A percentile compares a stretch with the other conserved stretches of the same genome.
These are phyloP conservation scores for Phaeosphaeriaceae sp. DNA, from an alignment of 2,329 filamentous ascomycete species.

Conservation along the genomic window DNA sequence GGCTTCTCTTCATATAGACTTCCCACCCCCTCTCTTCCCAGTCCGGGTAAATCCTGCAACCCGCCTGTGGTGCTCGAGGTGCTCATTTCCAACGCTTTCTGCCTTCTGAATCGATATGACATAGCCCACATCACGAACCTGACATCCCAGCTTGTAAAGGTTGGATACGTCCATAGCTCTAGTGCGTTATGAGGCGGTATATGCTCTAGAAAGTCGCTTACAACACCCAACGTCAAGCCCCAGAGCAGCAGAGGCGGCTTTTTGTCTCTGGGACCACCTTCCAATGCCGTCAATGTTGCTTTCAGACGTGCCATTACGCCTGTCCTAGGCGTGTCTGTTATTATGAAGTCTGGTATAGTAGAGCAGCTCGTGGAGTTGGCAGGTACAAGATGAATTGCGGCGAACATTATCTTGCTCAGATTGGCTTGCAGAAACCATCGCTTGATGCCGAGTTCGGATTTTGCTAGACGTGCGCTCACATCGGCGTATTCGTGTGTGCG, in stretches of 20 bases:
- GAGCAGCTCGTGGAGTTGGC: slow-evolving; percentile 66
- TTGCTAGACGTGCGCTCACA: slow-evolving; percentile 66
- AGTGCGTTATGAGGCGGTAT: slow-evolving; percentile 69
- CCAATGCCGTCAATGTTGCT: slow-evolving; percentile 22
- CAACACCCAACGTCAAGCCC: slow-evolving; percentile 71
- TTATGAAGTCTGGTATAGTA: slow-evolving; percentile 59
- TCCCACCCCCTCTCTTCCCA: slow-evolving; percentile 29
- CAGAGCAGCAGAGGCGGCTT: slow-evolving; percentile 66
- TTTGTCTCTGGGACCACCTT: slow-evolving; percentile 39
- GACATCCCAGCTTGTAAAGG: slow-evolving; percentile 69
- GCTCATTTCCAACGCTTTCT: slow-evolving; percentile 41
- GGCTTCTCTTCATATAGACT: slow-evolving; percentile 38
- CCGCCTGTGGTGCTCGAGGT: slow-evolving; percentile 9
- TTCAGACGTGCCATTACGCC: slow-evolving; percentile 17
- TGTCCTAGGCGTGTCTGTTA: slow-evolving; percentile 17
- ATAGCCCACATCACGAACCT: slow-evolving; percentile 65
- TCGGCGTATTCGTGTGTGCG: slow-evolving; percentile 69
- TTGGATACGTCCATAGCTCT: slow-evolving; percentile 70
- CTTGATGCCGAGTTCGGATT: slow-evolving; percentile 60
- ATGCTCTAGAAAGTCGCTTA: slow-evolving; percentile 71
- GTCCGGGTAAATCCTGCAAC: slow-evolving; percentile 32
- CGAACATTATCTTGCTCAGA: slow-evolving; percentile 71
- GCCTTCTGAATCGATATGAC: slow-evolving; percentile 60
- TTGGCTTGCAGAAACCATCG: slow-evolving; percentile 62
- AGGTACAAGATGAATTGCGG: slow-evolving; percentile 67